phyloP scores from a whole-genome alignment of 2,329 filamentous ascomycete genomes.

The Sclerotinia subarctica region DNA sequence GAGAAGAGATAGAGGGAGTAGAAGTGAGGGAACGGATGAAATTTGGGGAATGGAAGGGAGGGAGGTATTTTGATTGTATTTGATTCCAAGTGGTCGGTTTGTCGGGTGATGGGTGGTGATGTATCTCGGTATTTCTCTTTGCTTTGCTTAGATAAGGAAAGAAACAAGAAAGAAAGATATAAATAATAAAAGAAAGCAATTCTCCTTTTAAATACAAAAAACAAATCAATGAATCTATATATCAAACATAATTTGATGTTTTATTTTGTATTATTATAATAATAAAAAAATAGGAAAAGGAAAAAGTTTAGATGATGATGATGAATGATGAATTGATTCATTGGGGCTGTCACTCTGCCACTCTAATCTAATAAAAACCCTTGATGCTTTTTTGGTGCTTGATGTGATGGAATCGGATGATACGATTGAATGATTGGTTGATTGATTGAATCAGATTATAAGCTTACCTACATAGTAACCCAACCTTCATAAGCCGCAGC shows the following conservation, averaged over 20 bases:
- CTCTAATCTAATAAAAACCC: background rate
- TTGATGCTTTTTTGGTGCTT: background rate
- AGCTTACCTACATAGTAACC: too few species aligned
- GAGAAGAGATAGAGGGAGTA: background rate
- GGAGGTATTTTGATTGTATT: background rate
- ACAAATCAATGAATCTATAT: background rate
- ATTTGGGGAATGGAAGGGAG: background rate
- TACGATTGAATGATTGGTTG: background rate
- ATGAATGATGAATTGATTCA: background rate
- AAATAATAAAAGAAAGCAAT: background rate
- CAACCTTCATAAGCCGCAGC: background rate
- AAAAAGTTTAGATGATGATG: background rate
- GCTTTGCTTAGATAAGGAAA: background rate
- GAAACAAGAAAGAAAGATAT: background rate
- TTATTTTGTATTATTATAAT: background rate
- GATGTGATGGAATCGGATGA: background rate
- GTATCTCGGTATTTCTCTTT: constrained; percentile 3
- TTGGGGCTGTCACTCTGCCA: background rate
- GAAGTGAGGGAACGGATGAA: background rate
- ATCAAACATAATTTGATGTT: background rate
- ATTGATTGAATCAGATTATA: background rate
- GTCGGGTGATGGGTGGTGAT: background rate
- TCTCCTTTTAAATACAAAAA: too few species aligned
- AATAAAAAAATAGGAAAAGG: background rate
- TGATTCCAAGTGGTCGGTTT: background rate